Conservation (phyloP, 148 eudicot genomes). For the Nepenthes gracilis region DNA sequence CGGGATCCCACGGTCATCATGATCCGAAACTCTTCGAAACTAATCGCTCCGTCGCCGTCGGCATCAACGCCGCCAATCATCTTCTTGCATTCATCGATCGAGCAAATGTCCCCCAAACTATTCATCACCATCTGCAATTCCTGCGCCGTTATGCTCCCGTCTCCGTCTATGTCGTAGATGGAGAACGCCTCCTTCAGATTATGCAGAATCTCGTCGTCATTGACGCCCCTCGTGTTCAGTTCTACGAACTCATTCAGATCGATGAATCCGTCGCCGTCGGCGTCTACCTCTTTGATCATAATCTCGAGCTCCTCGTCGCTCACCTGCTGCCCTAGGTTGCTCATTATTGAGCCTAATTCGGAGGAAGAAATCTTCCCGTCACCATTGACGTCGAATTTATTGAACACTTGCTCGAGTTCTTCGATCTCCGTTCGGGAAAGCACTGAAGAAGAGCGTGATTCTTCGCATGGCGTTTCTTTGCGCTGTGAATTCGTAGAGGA, state of each 20-base stretch:
- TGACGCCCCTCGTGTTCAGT: conserved; percentile 35
- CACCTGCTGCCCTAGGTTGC: conserved; percentile 22
- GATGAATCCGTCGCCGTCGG: conserved; percentile 41
- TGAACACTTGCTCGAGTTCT: conserved; percentile 35
- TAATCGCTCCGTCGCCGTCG: conserved; percentile 33
- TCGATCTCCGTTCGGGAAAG: conserved; percentile 16
- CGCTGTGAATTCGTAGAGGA: not conserved
- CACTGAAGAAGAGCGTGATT: conserved; percentile 4
- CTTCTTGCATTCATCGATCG: conserved; percentile 29
- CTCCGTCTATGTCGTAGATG: conserved; percentile 32
- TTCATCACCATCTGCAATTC: conserved; percentile 30
- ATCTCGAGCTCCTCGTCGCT: conserved; percentile 16
- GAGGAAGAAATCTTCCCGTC: conserved; percentile 39
- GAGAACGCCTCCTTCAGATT: conserved; percentile 35
- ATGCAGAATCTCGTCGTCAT: conserved; percentile 24
- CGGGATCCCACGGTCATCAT: conserved; percentile 29
- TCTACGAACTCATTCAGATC: conserved; percentile 34
- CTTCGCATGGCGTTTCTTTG: not conserved
- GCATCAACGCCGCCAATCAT: conserved; percentile 36
- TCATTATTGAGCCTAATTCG: conserved; percentile 32
- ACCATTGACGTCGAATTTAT: conserved; percentile 46
- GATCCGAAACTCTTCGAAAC: conserved; percentile 28
- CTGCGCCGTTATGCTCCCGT: conserved; percentile 30
- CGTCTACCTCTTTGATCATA: conserved; percentile 36
- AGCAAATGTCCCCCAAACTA: conserved; percentile 34